phyloP scores from a whole-genome alignment of 75 land plant genomes.

The Picea glauca region DNA sequence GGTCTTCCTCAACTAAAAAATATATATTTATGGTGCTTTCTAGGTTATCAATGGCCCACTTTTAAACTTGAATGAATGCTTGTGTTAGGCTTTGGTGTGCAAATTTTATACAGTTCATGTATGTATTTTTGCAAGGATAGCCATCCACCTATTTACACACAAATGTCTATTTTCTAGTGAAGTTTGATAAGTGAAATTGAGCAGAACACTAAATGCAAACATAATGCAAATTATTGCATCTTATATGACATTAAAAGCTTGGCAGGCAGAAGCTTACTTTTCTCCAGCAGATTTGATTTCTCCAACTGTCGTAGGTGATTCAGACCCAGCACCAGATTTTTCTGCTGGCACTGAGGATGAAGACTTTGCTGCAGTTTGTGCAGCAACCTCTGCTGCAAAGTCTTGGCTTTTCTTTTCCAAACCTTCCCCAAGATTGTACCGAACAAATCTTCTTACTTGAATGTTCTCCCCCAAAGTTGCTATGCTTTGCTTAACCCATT shows the following conservation, averaged over 20 bases:
- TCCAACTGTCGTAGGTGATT: neutral
- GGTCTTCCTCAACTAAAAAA: neutral
- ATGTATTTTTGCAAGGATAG: no score
- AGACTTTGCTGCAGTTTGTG: conserved; percentile 73
- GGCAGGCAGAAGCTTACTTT: conserved; percentile 36
- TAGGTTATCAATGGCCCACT: no score
- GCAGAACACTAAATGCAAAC: neutral
- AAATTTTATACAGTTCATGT: neutral
- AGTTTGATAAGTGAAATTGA: neutral
- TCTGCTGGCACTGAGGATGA: conserved; percentile 17
- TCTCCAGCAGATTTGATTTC: conserved; percentile 37
- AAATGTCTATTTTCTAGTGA: neutral
- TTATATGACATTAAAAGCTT: neutral
- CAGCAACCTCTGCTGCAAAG: conserved; percentile 98
- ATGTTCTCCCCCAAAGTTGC: conserved; percentile 96
- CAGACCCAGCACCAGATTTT: conserved; percentile 10
- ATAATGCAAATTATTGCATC: neutral
- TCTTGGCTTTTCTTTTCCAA: conserved; percentile 84
- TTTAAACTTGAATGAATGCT: neutral
- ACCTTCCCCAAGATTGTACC: conserved; percentile 95
- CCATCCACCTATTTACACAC: neutral
- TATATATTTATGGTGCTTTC: neutral
- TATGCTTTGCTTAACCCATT: conserved; percentile 80
- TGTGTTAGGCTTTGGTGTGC: neutral
- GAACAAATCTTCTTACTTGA: conserved; percentile 82